A percentile compares a stretch with the other conserved stretches of the same genome.
Evolutionary conservation across 2,329 filamentous ascomycete genomes (phyloP).

Genomic region (Cladosporium colombiae): DNA sequence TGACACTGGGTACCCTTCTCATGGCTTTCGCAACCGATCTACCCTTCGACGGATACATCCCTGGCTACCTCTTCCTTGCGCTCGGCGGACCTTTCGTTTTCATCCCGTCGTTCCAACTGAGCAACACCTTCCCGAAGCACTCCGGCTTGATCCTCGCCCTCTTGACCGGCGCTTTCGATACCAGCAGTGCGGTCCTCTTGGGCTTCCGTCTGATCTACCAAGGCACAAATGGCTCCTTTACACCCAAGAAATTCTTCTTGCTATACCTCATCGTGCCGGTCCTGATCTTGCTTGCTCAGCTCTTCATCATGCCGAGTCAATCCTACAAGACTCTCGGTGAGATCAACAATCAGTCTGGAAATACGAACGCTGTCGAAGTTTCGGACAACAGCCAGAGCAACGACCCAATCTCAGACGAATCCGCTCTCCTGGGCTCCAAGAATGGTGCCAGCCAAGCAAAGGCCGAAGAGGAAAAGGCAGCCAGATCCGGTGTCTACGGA

Average conservation of each 20-base stretch:
- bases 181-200: slow-evolving; percentile 51
- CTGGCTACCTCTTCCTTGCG: slow-evolving; percentile 52
- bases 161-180: slow-evolving; percentile 54
- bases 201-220: slow-evolving; percentile 51
- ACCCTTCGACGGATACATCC: slow-evolving; percentile 65
- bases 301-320: slow-evolving; percentile 49
- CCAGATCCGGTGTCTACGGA: slow-evolving; percentile 79
- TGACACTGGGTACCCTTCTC: slow-evolving; percentile 68
- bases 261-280: slow-evolving; percentile 51
- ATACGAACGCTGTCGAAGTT: slow-evolving; percentile 30
- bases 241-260: slow-evolving; percentile 52
- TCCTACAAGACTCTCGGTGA: slow-evolving; percentile 68
- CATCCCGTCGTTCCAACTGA: slow-evolving; percentile 53
- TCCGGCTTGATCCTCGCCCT: slow-evolving; percentile 52
- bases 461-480: slow-evolving; percentile 67
- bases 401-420: slow-evolving; percentile 68
- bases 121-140: slow-evolving; percentile 53
- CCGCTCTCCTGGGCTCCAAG: slow-evolving; percentile 69
- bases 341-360: slow-evolving; percentile 71
- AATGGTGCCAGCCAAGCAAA: slow-evolving; percentile 64
- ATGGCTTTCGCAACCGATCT: slow-evolving; percentile 68
- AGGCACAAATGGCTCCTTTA: slow-evolving; percentile 44
- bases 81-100: slow-evolving; percentile 54
- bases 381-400: slow-evolving; percentile 60
- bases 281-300: slow-evolving; percentile 44